Base-by-base conservation (phyloP, 139 green algal species). In the Trebouxia sp. region DNA sequence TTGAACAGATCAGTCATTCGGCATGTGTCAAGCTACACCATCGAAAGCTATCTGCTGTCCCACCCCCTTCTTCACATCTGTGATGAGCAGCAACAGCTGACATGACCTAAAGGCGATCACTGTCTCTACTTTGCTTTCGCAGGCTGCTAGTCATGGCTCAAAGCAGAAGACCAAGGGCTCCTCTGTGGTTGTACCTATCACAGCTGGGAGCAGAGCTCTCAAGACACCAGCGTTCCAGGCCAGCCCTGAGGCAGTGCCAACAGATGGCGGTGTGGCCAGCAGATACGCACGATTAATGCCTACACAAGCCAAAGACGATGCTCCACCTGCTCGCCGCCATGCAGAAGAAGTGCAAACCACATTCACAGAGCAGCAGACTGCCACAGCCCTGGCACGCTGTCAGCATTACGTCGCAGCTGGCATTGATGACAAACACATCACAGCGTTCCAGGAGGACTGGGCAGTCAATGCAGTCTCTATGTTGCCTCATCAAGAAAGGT, bases 391-490 rank as follows among this genome's bases (percentile, higher is more conserved):
- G 30, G 65, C 88, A 38, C 83, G 90, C 45, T 96, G 93, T 85
- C 56, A 91, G 47, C 94, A 87, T 53, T 96, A 96, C 76, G 20
- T 92, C 10, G 87, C 93, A 75, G 45, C 88, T 8, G 92, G 92
- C 78, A 83, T 94, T 22, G 75, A 88, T 35, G 41, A 83, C 65
- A 70, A 79, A 10, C 86, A 92, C 69, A 75, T 94, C 11, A 90
- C 87, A 20, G 78, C 85, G 15, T 88, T 83, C 45, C 56, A 83
- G 12, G 86, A 92, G 76, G 83, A 91, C 75, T 95, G 92, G 92
- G 76, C 85, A 20, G 83, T 76, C 43, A 90, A 91, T 81, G 88
- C 84, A 24, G 82, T 94, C 56, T 43, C 80, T 41, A 79, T 94
- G 83, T 80, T 93, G 78, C 88, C 90, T 5, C 76, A 65, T n/a